A percentile compares a stretch with the other conserved stretches of the same genome.
phyloP scores from a whole-genome alignment of 345 rosid species.

The Sapria himalayana region DNA sequence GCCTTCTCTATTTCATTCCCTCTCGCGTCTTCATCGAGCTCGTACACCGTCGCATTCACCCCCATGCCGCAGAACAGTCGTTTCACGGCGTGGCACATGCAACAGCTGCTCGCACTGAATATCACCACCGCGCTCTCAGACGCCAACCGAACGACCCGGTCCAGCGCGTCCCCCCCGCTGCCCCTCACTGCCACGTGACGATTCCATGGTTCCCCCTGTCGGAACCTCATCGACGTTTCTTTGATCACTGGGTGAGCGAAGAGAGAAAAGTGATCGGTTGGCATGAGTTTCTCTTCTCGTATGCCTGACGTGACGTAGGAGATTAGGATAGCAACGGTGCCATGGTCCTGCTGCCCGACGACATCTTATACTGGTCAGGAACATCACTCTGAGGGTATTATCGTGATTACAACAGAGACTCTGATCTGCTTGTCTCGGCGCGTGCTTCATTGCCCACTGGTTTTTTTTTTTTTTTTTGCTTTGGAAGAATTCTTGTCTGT shows the following conservation, averaged over 20 bases:
- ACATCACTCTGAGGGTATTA: conserved; percentile 1
- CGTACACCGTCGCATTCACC: conserved; percentile 37
- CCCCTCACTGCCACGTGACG: conserved; percentile 5
- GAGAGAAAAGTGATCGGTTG: too few species aligned
- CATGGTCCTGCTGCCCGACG: neutral
- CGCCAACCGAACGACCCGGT: conserved; percentile 28
- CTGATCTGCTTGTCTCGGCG: conserved; percentile 30
- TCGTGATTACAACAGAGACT: conserved; percentile 5
- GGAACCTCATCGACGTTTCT: conserved; percentile 9
- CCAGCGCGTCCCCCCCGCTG: conserved; percentile 17
- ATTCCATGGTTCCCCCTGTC: conserved; percentile 8
- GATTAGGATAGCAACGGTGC: neutral
- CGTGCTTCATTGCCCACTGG: conserved; percentile 17
- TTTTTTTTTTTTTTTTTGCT: conserved; percentile 9
- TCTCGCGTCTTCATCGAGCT: conserved; percentile 36
- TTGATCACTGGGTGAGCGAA: neutral
- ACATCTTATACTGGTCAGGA: conserved; percentile 1
- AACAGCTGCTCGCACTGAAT: conserved; percentile 39
- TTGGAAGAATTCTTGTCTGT: conserved; percentile 23
- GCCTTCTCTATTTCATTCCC: conserved; percentile 38
- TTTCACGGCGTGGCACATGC: conserved; percentile 67
- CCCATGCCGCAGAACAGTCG: conserved; percentile 54
- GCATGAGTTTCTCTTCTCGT: too few species aligned
- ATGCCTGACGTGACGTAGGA: neutral
- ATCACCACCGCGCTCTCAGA: conserved; percentile 48